Percentiles rank a stretch among this genome's conserved stretches.
These are phyloP conservation scores for Apophysomyces sp. DNA, from an alignment of 371 early-diverging fungal species.

Conservation along the genomic window DNA sequence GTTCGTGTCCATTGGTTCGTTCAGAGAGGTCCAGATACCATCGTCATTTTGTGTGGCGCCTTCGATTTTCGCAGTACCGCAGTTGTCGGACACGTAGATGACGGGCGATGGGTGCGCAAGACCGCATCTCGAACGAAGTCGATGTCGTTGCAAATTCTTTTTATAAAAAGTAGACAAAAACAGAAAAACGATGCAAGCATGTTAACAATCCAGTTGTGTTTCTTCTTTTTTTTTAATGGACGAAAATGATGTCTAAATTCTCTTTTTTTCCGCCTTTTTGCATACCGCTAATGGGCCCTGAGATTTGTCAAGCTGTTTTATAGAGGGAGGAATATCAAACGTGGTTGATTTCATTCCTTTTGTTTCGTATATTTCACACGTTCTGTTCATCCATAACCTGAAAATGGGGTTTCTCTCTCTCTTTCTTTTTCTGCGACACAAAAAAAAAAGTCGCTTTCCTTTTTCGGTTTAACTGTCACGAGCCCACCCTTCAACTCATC, in stretches of 20 bases:
- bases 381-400: not conserved
- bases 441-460: not conserved
- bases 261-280: not conserved
- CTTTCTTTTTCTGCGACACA: not conserved
- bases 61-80: not conserved
- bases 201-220: not conserved
- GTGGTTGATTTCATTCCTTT: not conserved
- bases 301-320: not conserved
- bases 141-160: not conserved
- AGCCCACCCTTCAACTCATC: not conserved
- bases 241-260: not conserved
- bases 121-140: not conserved
- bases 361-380: not conserved
- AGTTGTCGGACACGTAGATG: not conserved
- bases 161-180: not conserved
- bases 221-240: not conserved
- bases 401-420: no score
- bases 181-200: not conserved
- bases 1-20: not conserved
- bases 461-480: not conserved
- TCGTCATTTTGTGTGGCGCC: constrained; percentile 3
- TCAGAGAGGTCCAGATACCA: not conserved
- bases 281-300: not conserved
- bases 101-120: not conserved
- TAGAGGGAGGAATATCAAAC: not conserved